Conservation (phyloP, 352 stramenopile genomes). For the Phytophthora vignae region DNA sequence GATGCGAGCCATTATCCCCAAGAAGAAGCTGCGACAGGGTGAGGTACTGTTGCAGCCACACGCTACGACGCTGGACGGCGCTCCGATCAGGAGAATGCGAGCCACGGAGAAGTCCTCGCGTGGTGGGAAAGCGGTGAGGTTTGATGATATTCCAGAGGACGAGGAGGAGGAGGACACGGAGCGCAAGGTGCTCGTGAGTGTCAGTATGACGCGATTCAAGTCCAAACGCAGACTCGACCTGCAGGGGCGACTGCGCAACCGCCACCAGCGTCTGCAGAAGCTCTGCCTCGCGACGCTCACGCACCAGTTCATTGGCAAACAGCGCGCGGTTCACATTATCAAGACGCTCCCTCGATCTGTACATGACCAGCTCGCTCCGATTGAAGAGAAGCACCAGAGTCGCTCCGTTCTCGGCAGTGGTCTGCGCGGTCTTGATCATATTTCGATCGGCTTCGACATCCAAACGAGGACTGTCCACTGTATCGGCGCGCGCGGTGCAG, state of each 20-base stretch:
- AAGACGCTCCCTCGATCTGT: constrained; percentile 62
- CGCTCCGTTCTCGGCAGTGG: constrained; percentile 54
- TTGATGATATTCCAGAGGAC: constrained; percentile 31
- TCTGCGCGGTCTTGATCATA: constrained; percentile 53
- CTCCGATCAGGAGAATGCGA: constrained; percentile 21
- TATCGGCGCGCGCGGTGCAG: constrained; percentile 28
- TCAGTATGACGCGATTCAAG: constrained; percentile 51
- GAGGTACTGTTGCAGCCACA: constrained; percentile 43
- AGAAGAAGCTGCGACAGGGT: constrained; percentile 42
- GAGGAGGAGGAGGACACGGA: constrained; percentile 21
- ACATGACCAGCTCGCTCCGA: constrained; percentile 58
- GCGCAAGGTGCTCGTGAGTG: constrained; percentile 48
- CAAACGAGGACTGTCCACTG: constrained; percentile 45
- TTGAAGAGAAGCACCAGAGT: constrained; percentile 46
- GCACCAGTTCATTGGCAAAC: constrained; percentile 45
- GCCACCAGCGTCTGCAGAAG: constrained; percentile 39
- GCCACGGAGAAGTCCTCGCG: constrained; percentile 14
- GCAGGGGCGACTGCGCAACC: constrained; percentile 40
- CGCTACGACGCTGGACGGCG: constrained; percentile 34
- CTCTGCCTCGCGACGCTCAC: constrained; percentile 54
- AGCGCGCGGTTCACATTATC: constrained; percentile 63
- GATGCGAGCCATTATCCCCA: constrained; percentile 51
- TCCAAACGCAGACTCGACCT: constrained; percentile 43
- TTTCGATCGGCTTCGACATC: constrained; percentile 69
- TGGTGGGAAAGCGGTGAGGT: constrained; percentile 25